Evolutionary conservation across 2,329 filamentous ascomycete genomes (phyloP).

Genomic region (Onygena corvina): DNA sequence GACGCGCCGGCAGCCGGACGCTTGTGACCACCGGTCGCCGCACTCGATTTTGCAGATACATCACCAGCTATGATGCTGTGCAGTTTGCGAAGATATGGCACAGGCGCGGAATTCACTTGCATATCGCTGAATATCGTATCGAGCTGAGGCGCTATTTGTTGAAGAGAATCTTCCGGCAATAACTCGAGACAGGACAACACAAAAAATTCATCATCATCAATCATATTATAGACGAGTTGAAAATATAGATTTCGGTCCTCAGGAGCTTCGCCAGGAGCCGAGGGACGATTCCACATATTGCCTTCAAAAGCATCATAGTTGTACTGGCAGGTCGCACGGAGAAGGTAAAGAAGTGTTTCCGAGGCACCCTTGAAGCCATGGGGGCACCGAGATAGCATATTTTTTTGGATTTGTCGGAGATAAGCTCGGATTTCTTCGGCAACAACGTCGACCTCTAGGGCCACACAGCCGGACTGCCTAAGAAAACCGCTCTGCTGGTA

Average conservation of each 20-base stretch:
- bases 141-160: slow-evolving; percentile 23
- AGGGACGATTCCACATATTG: slow-evolving; percentile 25
- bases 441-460: slow-evolving; percentile 24
- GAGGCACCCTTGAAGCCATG: slow-evolving; percentile 29
- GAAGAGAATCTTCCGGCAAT: slow-evolving; percentile 24
- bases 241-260: slow-evolving; percentile 34
- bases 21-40: slow-evolving; percentile 21
- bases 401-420: slow-evolving; percentile 24
- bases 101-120: slow-evolving; percentile 32
- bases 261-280: slow-evolving; percentile 28
- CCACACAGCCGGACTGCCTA: slow-evolving; percentile 16
- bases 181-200: slow-evolving; percentile 31
- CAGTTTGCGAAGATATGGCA: slow-evolving; percentile 26
- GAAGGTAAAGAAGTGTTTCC: slow-evolving; percentile 28
- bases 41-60: slow-evolving; percentile 16
- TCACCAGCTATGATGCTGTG: slow-evolving; percentile 21
- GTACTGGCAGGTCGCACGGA: slow-evolving; percentile 28
- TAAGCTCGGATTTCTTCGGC: slow-evolving; percentile 23
- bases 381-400: slow-evolving; percentile 26
- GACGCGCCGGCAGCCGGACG: slow-evolving; percentile 21
- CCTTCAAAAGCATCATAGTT: slow-evolving; percentile 31
- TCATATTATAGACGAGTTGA: slow-evolving; percentile 29
- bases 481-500: slow-evolving; percentile 28
- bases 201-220: slow-evolving; percentile 25
- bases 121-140: slow-evolving; percentile 31